Percentiles rank a stretch among this genome's conserved stretches.
Conservation (phyloP, 257 asterid species). For the Nemophila menziesii region DNA sequence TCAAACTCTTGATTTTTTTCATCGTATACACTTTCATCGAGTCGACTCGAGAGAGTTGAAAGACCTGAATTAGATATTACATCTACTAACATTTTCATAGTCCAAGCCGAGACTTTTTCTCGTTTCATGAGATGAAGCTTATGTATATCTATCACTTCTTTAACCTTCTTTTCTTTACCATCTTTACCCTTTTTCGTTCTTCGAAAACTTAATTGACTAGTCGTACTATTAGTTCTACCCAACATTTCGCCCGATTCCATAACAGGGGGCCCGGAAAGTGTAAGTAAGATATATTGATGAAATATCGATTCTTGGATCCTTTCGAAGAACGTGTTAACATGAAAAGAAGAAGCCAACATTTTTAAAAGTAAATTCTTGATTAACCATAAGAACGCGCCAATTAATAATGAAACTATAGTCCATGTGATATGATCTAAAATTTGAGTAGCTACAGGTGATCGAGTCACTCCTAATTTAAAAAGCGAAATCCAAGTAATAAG, state of each 20-base stretch:
- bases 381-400: slow-evolving; percentile 72
- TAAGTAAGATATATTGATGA: slow-evolving; percentile 56
- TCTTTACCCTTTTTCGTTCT: slow-evolving; percentile 40
- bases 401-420: slow-evolving; percentile 53
- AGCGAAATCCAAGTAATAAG: slow-evolving; percentile 60
- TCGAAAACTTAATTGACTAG: slow-evolving; percentile 38
- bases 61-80: slow-evolving; percentile 61
- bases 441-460: slow-evolving; percentile 19
- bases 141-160: slow-evolving; percentile 41
- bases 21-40: slow-evolving; percentile 34
- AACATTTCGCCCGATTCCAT: slow-evolving; percentile 48
- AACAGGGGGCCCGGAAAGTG: slow-evolving; percentile 60
- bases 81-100: slow-evolving; percentile 78
- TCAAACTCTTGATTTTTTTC: slow-evolving; percentile 42
- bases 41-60: slow-evolving; percentile 47
- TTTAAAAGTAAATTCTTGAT: slow-evolving; percentile 60
- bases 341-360: slow-evolving; percentile 71
- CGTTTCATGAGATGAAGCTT: slow-evolving; percentile 69
- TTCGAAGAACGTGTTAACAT: slow-evolving; percentile 71
- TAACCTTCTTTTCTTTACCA: slow-evolving; percentile 47
- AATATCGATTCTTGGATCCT: slow-evolving; percentile 66
- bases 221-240: slow-evolving; percentile 40
- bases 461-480: slow-evolving; percentile 29
- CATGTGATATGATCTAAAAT: slow-evolving; percentile 49
- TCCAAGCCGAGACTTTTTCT: slow-evolving; percentile 83